Evolutionary conservation across 140 eudicot genomes (phyloP).

Genomic region (Senecio squalidus): DNA sequence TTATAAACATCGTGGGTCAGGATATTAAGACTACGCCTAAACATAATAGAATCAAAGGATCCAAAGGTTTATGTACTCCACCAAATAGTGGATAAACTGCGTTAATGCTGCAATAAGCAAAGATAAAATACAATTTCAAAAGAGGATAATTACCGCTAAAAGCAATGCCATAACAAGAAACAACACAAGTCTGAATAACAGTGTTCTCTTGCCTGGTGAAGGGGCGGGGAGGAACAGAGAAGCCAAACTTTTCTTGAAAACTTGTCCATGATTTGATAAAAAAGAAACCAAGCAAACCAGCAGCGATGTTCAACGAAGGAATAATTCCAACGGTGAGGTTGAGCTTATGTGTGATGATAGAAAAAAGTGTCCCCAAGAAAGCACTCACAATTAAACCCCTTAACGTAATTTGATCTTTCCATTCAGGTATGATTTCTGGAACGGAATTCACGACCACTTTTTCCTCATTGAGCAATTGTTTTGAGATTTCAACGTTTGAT

Average conservation of each 20-base stretch:
- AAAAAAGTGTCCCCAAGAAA: constrained; percentile 61
- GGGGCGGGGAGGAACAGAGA: constrained; percentile 36
- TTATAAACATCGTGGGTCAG: too few relatives aligned
- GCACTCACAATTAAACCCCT: constrained; percentile 79
- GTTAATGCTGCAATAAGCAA: not conserved
- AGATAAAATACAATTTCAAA: too few relatives aligned
- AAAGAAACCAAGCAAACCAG: constrained; percentile 88
- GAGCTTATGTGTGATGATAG: constrained; percentile 79
- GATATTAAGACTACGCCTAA: not conserved
- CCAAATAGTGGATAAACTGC: too few relatives aligned
- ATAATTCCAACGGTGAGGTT: constrained; percentile 90
- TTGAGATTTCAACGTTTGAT: constrained; percentile 7
- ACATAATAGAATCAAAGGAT: too few relatives aligned
- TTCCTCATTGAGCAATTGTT: constrained; percentile 4
- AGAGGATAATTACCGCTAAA: constrained; percentile 53
- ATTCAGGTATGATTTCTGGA: constrained; percentile 52
- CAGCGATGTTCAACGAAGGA: constrained; percentile 89
- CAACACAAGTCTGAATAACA: constrained; percentile 91
- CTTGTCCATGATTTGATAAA: constrained; percentile 74
- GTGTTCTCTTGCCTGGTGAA: constrained; percentile 91
- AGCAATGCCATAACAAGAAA: constrained; percentile 94
- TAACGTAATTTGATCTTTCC: constrained; percentile 79
- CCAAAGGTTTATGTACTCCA: too few relatives aligned
- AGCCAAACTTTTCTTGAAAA: constrained; percentile 42
- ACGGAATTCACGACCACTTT: not conserved